Evolutionary conservation across 129 eudicot species (phyloP).

Genomic region (Pulicaria dysenterica): DNA sequence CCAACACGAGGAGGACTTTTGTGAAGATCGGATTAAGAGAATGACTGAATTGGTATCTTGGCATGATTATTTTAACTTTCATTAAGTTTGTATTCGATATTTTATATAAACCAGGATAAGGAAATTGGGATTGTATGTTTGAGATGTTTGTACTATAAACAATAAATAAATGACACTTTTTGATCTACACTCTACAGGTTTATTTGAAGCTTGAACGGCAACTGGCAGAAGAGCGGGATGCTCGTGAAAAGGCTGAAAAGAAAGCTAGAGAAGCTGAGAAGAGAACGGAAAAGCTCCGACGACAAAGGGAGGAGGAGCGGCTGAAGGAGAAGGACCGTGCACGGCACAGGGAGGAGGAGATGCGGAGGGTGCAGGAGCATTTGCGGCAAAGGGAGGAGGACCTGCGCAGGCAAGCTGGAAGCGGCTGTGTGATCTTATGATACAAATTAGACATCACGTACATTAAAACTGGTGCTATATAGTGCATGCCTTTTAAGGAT

Average conservation of each 20-base stretch:
- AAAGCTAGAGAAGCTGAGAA: conserved; percentile 31
- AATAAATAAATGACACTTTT: too few relatives aligned
- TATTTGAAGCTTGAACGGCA: conserved; percentile 62
- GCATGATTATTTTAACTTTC: not conserved
- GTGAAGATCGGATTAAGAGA: conserved; percentile 56
- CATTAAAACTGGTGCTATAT: too few relatives aligned
- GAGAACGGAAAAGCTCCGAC: not conserved
- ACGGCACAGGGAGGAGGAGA: not conserved
- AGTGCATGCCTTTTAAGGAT: too few relatives aligned
- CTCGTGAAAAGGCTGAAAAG: conserved; percentile 53
- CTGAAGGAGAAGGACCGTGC: not conserved
- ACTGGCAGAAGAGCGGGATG: conserved; percentile 60
- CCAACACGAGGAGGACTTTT: conserved; percentile 39
- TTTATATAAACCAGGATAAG: too few relatives aligned
- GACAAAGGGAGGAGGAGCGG: not conserved
- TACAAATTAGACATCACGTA: too few relatives aligned
- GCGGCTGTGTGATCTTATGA: not conserved
- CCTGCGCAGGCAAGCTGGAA: too few relatives aligned
- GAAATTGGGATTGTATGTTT: too few relatives aligned
- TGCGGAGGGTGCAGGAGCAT: not conserved
- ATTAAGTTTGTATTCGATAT: too few relatives aligned
- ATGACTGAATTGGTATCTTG: conserved; percentile 60
- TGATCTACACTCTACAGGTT: conserved; percentile 41
- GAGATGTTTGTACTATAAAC: too few relatives aligned
- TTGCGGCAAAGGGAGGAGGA: conserved; percentile 6